phyloP scores from a whole-genome alignment of 768 basidiomycete species.

The Ramaria sp. region DNA sequence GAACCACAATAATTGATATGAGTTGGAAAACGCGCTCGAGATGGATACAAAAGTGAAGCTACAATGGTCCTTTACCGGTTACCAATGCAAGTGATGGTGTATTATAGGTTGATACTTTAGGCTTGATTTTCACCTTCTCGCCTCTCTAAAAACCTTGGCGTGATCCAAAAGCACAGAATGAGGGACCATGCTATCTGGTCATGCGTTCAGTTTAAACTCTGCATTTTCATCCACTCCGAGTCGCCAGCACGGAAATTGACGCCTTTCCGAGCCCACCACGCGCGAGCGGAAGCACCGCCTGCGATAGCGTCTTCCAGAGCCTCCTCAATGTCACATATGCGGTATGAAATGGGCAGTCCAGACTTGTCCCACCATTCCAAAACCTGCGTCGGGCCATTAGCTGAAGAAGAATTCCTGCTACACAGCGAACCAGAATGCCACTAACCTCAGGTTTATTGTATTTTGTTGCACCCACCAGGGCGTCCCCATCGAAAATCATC shows the following conservation, averaged over 20 bases:
- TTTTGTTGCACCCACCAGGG: conserved; percentile 67
- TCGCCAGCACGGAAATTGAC: conserved; percentile 78
- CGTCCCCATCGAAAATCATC: conserved; percentile 72
- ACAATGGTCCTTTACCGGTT: too few relatives aligned
- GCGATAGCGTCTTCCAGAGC: conserved; percentile 81
- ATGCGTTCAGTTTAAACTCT: conserved; percentile 48
- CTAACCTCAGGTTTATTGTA: conserved; percentile 67
- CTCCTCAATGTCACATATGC: conserved; percentile 88
- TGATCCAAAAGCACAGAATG: neutral
- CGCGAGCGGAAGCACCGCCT: conserved; percentile 61
- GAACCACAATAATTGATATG: too few relatives aligned
- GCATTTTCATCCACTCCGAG: conserved; percentile 82
- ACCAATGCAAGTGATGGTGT: too few relatives aligned
- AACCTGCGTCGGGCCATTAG: neutral
- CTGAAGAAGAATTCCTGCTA: neutral
- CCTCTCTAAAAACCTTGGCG: neutral
- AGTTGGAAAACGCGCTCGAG: too few relatives aligned
- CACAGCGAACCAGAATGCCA: neutral
- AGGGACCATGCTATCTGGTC: neutral
- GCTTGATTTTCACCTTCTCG: too few relatives aligned
- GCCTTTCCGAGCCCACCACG: conserved; percentile 76
- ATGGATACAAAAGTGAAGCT: too few relatives aligned
- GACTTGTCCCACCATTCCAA: conserved; percentile 84
- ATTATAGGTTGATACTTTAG: too few relatives aligned
- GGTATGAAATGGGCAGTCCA: conserved; percentile 70